Base-by-base conservation (phyloP, 306 rosid genomes). In the Casuarina equisetifolia region DNA sequence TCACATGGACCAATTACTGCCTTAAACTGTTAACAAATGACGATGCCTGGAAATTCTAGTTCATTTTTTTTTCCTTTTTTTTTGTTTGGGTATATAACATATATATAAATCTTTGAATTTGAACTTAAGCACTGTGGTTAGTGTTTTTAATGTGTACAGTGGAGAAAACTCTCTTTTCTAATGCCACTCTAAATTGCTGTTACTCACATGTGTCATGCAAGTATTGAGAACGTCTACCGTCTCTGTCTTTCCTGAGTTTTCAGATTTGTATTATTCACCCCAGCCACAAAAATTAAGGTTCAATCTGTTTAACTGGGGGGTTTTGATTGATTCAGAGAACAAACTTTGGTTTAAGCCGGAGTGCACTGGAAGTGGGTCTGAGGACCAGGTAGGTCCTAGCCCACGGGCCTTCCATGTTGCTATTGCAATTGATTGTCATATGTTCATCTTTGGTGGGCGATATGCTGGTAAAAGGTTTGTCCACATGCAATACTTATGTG, bases 401-500 rank as follows among this genome's bases (percentile, higher is more conserved):
- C 91, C 97, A 32, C 93, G 97, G 72, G 97, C 98, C 42, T 95
- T 95, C 83, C 97, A 95, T 70, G 80, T 92, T 66, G 97, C 98
- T 2, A 93, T 92, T 85, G 76, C 97, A 51, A 95, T 92, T 80
- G 98, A 92, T 80, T 95, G 98, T 77, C 95, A 92, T 81, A 91
- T 95, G 98, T 95, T 95, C 83, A 81, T 95, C 74, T 95, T 95
- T 88, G 98, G 98, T 11, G 98, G 98, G 25, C 97, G 98, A 70
- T 87, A n/a, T 25, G 97, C 89, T 43, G 77, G 89, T 83, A 88
- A 89, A 78, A 91, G 97, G 97, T 94, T 44, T 69, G 84, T 72
- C 50, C 43, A 50, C 51, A 17, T 67, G 45, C 67, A 35, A 53
- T 42, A 53, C 9, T 59, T 68, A 42, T 13, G 19, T 52, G 32